phyloP scores from a whole-genome alignment of 441 rosid species.

The Corymbia calophylla region DNA sequence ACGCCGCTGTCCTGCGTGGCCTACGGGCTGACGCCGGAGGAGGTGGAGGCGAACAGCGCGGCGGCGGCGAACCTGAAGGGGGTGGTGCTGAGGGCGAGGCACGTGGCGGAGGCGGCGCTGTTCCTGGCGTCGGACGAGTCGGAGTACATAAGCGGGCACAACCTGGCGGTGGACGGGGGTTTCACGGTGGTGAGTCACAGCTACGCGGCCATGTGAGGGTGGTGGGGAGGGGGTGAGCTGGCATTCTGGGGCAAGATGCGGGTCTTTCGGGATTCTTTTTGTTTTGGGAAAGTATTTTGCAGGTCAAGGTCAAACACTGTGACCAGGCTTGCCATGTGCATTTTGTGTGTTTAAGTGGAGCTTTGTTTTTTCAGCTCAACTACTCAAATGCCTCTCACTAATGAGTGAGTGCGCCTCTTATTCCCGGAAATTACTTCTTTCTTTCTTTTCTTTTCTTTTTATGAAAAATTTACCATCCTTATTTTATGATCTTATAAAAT shows the following conservation, averaged over 20 bases:
- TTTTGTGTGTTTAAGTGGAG: not conserved
- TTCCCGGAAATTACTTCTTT: not conserved
- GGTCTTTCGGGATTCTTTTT: not conserved
- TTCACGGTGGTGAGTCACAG: constrained; percentile 48
- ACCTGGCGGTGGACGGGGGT: constrained; percentile 80
- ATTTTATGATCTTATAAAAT: not conserved
- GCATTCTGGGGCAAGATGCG: not conserved
- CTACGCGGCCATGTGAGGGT: constrained; percentile 1
- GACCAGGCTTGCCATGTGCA: constrained; percentile 32
- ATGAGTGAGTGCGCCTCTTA: not conserved
- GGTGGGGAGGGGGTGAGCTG: not conserved
- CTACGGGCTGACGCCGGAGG: constrained; percentile 25
- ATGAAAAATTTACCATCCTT: not conserved
- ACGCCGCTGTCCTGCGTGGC: constrained; percentile 60
- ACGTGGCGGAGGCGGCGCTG: constrained; percentile 74
- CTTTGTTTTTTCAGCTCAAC: not conserved
- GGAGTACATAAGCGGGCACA: constrained; percentile 67
- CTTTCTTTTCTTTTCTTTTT: not conserved
- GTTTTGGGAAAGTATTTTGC: not conserved
- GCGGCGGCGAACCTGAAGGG: constrained; percentile 54
- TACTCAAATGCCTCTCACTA: not conserved
- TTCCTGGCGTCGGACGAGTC: constrained; percentile 86
- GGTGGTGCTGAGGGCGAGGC: constrained; percentile 51
- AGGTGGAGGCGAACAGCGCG: constrained; percentile 43
- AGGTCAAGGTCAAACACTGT: constrained; percentile 22